phyloP scores from a whole-genome alignment of 2,329 filamentous ascomycete genomes.

The Calonectria honghensis region DNA sequence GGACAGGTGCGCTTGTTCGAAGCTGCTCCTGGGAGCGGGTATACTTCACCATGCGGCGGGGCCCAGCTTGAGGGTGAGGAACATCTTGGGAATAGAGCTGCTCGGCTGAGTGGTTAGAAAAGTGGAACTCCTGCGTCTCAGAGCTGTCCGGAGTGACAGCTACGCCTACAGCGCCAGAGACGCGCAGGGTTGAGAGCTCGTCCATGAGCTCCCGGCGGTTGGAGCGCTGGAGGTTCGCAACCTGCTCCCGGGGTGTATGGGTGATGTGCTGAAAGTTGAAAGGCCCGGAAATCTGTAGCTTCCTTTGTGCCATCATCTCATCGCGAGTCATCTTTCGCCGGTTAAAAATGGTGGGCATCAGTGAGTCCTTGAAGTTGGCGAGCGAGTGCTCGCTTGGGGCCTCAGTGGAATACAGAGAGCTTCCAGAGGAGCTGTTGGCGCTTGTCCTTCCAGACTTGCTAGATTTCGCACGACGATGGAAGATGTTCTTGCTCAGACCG shows the following conservation, averaged over 20 bases:
- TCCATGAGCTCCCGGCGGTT: conserved; percentile 65
- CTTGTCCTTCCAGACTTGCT: conserved; percentile 67
- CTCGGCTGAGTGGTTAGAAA: conserved; percentile 66
- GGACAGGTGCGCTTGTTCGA: conserved; percentile 67
- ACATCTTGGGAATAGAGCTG: conserved; percentile 45
- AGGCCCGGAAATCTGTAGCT: conserved; percentile 75
- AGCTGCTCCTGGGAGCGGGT: conserved; percentile 71
- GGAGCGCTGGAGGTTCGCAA: conserved; percentile 63
- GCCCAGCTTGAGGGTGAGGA: conserved; percentile 36
- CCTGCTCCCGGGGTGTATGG: conserved; percentile 72
- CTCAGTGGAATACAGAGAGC: conserved; percentile 70
- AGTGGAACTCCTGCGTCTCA: conserved; percentile 65
- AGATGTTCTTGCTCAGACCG: conserved; percentile 75
- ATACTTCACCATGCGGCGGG: conserved; percentile 63
- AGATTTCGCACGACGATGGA: conserved; percentile 70
- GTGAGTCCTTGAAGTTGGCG: conserved; percentile 63
- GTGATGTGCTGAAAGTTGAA: conserved; percentile 81
- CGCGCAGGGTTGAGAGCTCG: conserved; percentile 65
- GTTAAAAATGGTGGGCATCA: conserved; percentile 71
- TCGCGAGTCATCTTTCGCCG: conserved; percentile 67
- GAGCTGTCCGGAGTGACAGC: conserved; percentile 48
- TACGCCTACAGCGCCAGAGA: conserved; percentile 46
- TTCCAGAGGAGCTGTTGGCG: conserved; percentile 67
- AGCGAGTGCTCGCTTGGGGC: conserved; percentile 59
- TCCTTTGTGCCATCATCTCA: conserved; percentile 59